Base-by-base conservation (phyloP, 495 filamentous ascomycete species). In the Aspergillus mulundensis region DNA sequence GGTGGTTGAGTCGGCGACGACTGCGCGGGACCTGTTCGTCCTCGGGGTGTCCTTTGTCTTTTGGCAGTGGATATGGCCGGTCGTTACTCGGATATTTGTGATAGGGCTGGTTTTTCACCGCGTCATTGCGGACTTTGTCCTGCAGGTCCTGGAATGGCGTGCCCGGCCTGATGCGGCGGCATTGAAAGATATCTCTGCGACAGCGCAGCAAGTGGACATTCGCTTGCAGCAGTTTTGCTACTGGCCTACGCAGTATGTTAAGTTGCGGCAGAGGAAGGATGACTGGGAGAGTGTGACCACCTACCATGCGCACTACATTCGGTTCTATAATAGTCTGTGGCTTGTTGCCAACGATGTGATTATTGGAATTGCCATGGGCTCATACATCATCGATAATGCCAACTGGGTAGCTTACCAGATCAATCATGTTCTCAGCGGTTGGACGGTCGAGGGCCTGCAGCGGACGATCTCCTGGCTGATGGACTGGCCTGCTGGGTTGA, bases 291-390 rank as follows among this genome's bases (percentile, higher is more conserved):
- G 93, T 69, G 85, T 96, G 32, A 96, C 91, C 0, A 95, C 87
- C 49, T 95, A 87, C 57, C 93, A 99, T 70, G 90, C 95, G 5
- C 93, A 97, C 68, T 99, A 99, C 66, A 99, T 99, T 61, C 89
- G 94, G 36, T 99, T 99, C 70, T 99, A 96, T 70, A 97, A 97
- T 73, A 96, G 91, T 62, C 76, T 99, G 18, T 99, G 94, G 94
- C 88, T 99, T 20, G 94, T 99, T 16, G 91, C 91, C 19, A 99
- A 99, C 69, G 94, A 99, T 74, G 87, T 97, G 30, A 99, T 99
- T 54, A 99, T 99, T 36, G 95, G 94, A 14, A 96, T 97, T 63
- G 95, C 94, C 6, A 72, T 97, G 15, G 94, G 94, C 0, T 94
- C 91, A 0, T 97, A 96, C 68, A 95, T 99, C 61, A 94, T 97